Evolutionary conservation across 78 protist genomes (phyloP), one percentile per base, ranked within the genome.

Genomic region (Dictyostelium firmibasis): DNA sequence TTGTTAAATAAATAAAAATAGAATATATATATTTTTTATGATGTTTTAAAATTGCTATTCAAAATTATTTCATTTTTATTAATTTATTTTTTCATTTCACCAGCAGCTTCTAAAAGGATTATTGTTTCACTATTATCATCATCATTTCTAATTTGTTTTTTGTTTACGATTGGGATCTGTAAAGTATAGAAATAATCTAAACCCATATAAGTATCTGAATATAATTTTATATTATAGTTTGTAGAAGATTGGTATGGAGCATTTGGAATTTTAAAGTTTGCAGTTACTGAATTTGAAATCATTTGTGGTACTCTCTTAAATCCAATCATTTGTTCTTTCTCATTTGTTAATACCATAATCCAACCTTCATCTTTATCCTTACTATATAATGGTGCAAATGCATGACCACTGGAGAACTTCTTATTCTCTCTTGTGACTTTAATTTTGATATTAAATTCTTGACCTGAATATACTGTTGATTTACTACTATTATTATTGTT

Each of bases 281-380:
- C 20, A n/a, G 87, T 60, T 29, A 81, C 23, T 14, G 85, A 27
- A 33, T 74, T 57, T 27, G 76, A 44, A 23, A 53, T 43, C 88
- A 89, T 78, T 70, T 81, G 88, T 13, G 86, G 77, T 10, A 89
- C 35, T 62, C 84, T 89, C 84, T 89, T 89, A 29, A 89, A 69
- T 36, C 88, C 94, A 44, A 89, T 11, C 29, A 89, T 44, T 67
- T 81, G 33, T 70, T 89, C 94, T 27, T 89, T 41, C 6, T 89
- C 87, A 50, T 89, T 20, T 6, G 87, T 81, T 18, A 89, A 25
- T 18, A 64, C 81, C 16, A 89, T n/a, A 47, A 89, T 81, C 94
- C 94, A 89, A 89, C 94, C 96, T 77, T 93, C 96, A 47, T 93
- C 70, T 57, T 93, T 93, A 29, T 82, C 72, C 74, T 93, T 93